These are phyloP conservation scores for Scutellaria baicalensis DNA, from an alignment of 257 asterid genomes.

Conservation along the genomic window DNA sequence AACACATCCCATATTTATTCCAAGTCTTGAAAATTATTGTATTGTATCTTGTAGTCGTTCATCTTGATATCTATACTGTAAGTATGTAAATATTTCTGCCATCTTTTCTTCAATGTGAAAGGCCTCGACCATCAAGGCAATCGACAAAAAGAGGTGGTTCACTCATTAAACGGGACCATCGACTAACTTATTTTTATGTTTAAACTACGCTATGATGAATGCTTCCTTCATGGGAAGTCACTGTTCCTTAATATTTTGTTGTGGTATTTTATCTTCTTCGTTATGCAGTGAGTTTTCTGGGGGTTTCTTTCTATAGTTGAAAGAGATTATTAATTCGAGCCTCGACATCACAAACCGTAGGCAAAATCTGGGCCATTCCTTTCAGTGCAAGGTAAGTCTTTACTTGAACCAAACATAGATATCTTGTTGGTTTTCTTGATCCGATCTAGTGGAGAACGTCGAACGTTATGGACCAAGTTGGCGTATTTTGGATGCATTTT, in stretches of 20 bases:
- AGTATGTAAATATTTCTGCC: background rate
- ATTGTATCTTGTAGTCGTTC: background rate
- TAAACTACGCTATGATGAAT: no score
- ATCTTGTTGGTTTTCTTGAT: slow-evolving; percentile 24
- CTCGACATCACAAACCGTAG: no score
- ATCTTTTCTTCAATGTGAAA: background rate
- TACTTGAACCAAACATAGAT: no score
- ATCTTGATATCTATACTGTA: background rate
- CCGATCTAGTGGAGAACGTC: slow-evolving; percentile 7
- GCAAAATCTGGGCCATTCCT: no score
- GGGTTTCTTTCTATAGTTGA: no score
- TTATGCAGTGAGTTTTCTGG: no score
- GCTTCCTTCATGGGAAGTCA: no score
- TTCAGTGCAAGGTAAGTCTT: background rate
- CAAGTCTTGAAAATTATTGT: background rate
- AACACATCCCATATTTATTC: background rate
- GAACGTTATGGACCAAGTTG: slow-evolving; percentile 9
- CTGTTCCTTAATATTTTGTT: no score
- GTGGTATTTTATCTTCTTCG: no score
- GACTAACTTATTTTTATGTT: no score
- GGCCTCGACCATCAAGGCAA: background rate
- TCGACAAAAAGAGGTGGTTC: no score
- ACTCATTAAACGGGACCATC: no score
- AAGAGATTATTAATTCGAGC: background rate
- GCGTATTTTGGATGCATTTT: slow-evolving; percentile 14